A percentile compares a stretch with the other conserved stretches of the same genome.
Evolutionary conservation across 805 yeast species (phyloP).

Genomic region (Metahyphopichia silvanorum): DNA sequence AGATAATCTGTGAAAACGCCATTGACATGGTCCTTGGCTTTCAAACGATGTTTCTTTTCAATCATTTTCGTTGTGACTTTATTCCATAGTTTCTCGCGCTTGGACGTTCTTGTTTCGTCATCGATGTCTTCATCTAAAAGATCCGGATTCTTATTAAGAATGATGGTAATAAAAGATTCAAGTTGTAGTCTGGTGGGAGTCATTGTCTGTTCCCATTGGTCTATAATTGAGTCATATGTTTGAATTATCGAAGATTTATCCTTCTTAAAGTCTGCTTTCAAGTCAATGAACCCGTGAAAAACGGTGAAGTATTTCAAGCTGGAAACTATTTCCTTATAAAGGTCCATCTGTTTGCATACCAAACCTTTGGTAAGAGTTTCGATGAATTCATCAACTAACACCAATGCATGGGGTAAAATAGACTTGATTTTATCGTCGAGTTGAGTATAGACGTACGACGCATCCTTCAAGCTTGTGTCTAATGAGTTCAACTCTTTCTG

Average conservation of each 20-base stretch:
- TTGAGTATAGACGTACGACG: slow-evolving; percentile 26
- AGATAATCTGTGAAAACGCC: slow-evolving; percentile 31
- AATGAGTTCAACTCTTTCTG: slow-evolving; percentile 26
- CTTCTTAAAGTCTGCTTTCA: slow-evolving; percentile 7
- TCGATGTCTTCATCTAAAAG: slow-evolving; percentile 33
- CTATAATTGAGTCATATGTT: slow-evolving; percentile 30
- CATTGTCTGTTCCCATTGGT: slow-evolving; percentile 35
- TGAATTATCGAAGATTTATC: slow-evolving; percentile 5
- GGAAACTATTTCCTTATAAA: slow-evolving; percentile 22
- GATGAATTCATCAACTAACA: slow-evolving; percentile 47
- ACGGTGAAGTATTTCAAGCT: slow-evolving; percentile 17
- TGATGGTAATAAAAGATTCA: slow-evolving; percentile 29
- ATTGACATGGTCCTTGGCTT: slow-evolving; percentile 22
- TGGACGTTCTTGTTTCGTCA: slow-evolving; percentile 24
- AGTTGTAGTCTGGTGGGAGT: slow-evolving; percentile 37
- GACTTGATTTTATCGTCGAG: slow-evolving; percentile 38
- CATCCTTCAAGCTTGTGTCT: slow-evolving; percentile 27
- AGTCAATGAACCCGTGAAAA: slow-evolving; percentile 19
- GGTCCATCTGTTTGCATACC: slow-evolving; percentile 35
- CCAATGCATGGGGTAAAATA: slow-evolving; percentile 45
- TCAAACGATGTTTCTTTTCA: slow-evolving; percentile 21
- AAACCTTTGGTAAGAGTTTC: slow-evolving; percentile 37
- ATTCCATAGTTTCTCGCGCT: slow-evolving; percentile 24
- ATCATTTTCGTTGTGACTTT: slow-evolving; percentile 17
- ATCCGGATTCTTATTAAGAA: slow-evolving; percentile 34